These are phyloP conservation scores for Podaxis carcinomalis DNA, from an alignment of 768 basidiomycete genomes.

Conservation along the genomic window DNA sequence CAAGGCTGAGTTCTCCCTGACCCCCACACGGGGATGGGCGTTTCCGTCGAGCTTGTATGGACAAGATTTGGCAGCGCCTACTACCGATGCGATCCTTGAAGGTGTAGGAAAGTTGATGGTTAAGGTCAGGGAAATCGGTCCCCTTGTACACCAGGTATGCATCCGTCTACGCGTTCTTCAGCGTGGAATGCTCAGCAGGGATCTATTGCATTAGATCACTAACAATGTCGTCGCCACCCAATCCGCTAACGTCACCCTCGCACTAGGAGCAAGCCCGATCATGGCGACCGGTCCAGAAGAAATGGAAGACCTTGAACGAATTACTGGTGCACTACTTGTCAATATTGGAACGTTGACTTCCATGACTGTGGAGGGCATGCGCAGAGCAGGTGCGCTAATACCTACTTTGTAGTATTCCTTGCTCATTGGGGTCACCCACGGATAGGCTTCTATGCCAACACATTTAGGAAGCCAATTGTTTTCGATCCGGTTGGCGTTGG, in stretches of 20 bases:
- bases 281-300: slow-evolving; percentile 87
- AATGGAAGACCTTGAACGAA: slow-evolving; percentile 70
- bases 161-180: not conserved
- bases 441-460: slow-evolving; percentile 55
- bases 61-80: slow-evolving; percentile 15
- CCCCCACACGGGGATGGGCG: too few species aligned
- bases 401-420: not conserved
- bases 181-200: not conserved
- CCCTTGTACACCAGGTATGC: slow-evolving; percentile 77
- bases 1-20: slow-evolving; percentile 17
- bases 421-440: not conserved
- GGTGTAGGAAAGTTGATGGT: slow-evolving; percentile 46
- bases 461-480: slow-evolving; percentile 67
- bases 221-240: slow-evolving; percentile 87
- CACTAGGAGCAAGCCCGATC: slow-evolving; percentile 86
- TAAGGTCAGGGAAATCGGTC: slow-evolving; percentile 47
- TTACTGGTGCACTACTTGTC: slow-evolving; percentile 67
- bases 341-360: slow-evolving; percentile 79
- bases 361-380: slow-evolving; percentile 66
- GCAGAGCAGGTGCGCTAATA: slow-evolving; percentile 51
- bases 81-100: slow-evolving; percentile 32
- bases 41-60: not conserved
- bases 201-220: slow-evolving; percentile 58
- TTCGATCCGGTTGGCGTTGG: slow-evolving; percentile 94
- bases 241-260: slow-evolving; percentile 86